phyloP scores from a whole-genome alignment of 148 eudicot genomes.

The Limonium bicolor region DNA sequence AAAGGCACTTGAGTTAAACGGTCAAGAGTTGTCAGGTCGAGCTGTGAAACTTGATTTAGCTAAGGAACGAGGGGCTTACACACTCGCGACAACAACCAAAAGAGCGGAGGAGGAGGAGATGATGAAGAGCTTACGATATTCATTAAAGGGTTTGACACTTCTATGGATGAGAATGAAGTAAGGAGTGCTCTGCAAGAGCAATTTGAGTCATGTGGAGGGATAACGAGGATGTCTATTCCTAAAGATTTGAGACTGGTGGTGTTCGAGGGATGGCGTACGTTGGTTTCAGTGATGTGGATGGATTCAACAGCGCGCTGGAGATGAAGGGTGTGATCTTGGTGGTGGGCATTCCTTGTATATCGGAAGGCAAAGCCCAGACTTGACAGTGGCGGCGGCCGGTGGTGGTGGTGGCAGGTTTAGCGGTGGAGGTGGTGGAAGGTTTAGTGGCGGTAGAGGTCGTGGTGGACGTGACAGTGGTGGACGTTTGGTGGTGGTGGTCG shows the following conservation, averaged over 20 bases:
- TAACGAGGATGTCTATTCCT: conserved; percentile 50
- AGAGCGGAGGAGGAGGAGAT: conserved; percentile 25
- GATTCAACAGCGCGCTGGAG: conserved; percentile 40
- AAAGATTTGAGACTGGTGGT: conserved; percentile 28
- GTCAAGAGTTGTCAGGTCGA: conserved; percentile 35
- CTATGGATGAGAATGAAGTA: conserved; percentile 43
- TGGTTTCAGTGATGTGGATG: conserved; percentile 29
- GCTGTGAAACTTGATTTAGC: conserved; percentile 53
- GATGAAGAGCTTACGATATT: conserved; percentile 32
- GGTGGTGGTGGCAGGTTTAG: conserved; percentile 17
- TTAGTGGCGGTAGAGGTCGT: conserved; percentile 4
- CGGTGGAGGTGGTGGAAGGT: conserved; percentile 10
- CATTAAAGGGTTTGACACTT: conserved; percentile 54
- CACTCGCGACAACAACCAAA: conserved; percentile 50
- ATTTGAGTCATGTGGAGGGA: conserved; percentile 72
- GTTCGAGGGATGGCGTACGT: conserved; percentile 51
- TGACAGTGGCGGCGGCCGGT: conserved; percentile 19
- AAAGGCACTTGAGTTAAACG: conserved; percentile 61
- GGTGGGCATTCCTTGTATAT: conserved; percentile 28
- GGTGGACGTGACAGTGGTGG: conserved; percentile 10
- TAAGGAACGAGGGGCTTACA: conserved; percentile 42
- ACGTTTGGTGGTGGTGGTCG: conserved; percentile 12
- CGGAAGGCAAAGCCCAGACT: conserved; percentile 48
- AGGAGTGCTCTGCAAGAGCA: conserved; percentile 38
- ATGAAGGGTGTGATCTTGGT: conserved; percentile 33